phyloP scores from a whole-genome alignment of 441 rosid genomes.

The Pelargonium australe region DNA sequence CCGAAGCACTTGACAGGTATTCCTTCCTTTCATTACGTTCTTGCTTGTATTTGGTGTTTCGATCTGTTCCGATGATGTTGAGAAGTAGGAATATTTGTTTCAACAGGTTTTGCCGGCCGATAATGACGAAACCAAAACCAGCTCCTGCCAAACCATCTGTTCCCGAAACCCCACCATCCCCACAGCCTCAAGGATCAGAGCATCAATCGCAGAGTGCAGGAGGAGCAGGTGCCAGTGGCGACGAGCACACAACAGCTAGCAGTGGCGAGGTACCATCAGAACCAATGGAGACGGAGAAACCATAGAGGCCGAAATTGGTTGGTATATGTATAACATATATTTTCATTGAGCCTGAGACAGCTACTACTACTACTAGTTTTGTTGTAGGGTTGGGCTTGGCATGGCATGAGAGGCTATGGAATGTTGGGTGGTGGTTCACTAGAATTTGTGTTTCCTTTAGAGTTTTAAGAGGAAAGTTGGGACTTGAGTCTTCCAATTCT shows the following conservation, averaged over 20 bases:
- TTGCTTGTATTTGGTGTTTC: neutral
- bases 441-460: no score
- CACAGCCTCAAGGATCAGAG: constrained; percentile 47
- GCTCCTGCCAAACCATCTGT: constrained; percentile 49
- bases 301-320: constrained; percentile 22
- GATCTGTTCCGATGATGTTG: neutral
- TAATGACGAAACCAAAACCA: constrained; percentile 78
- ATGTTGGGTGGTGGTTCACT: no score
- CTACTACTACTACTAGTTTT: no score
- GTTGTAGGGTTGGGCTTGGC: no score
- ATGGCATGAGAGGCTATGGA: no score
- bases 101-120: constrained; percentile 47
- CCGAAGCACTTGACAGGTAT: constrained; percentile 84
- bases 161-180: constrained; percentile 44
- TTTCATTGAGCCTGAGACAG: neutral
- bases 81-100: neutral
- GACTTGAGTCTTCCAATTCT: no score
- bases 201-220: constrained; percentile 27
- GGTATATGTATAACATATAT: neutral
- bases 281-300: constrained; percentile 65
- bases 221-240: constrained; percentile 17
- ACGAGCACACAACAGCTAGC: constrained; percentile 24
- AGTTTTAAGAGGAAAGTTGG: no score
- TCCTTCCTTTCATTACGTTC: neutral
- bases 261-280: constrained; percentile 39